Evolutionary conservation across 2,329 filamentous ascomycete genomes (phyloP).

Genomic region (Monosporascus sp.): DNA sequence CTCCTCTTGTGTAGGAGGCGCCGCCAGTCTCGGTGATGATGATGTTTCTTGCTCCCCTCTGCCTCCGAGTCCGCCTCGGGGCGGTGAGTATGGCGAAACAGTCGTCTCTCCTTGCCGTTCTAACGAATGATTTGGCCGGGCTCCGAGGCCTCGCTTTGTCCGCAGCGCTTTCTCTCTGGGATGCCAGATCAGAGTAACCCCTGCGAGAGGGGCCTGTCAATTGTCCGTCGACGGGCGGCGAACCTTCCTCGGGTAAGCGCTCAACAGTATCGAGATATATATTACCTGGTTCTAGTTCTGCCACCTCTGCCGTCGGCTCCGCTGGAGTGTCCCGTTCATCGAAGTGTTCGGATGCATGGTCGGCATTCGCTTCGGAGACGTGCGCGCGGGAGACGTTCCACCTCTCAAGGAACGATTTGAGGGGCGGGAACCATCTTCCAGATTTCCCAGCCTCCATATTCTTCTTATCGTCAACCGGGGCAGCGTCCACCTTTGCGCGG

Average conservation of each 20-base stretch:
- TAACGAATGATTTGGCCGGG: slow-evolving; percentile 17
- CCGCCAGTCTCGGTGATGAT: slow-evolving; percentile 8
- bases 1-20: slow-evolving; percentile 6
- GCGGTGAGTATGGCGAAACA: slow-evolving; percentile 10
- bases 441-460: not conserved
- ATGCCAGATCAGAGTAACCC: not conserved
- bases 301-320: not conserved
- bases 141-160: slow-evolving; percentile 14
- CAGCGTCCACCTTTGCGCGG: not conserved
- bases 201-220: no score
- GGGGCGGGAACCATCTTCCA: not conserved
- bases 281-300: not conserved
- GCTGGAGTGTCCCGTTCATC: not conserved
- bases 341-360: not conserved
- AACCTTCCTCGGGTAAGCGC: not conserved
- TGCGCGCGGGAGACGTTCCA: not conserved
- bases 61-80: no score
- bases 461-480: not conserved
- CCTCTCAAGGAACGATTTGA: not conserved
- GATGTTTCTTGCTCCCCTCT: not conserved
- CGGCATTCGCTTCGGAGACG: not conserved
- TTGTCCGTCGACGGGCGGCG: not conserved
- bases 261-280: not conserved
- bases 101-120: slow-evolving; percentile 15
- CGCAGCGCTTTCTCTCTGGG: slow-evolving; percentile 2